These are phyloP conservation scores for Lenzites betulinus DNA, from an alignment of 768 basidiomycete genomes.

Conservation along the genomic window DNA sequence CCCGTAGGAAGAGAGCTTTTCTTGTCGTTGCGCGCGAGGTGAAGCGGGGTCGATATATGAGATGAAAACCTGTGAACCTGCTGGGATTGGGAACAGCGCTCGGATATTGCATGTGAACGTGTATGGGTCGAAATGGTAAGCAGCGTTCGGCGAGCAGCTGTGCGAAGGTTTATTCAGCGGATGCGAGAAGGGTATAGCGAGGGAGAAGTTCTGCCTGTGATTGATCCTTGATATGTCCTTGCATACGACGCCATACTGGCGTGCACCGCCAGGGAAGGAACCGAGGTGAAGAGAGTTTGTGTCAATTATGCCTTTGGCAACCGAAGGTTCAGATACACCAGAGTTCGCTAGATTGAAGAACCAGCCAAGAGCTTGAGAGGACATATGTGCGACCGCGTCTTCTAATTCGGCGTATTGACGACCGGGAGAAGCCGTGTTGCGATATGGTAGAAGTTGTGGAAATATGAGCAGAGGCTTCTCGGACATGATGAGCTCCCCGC, in stretches of 20 bases:
- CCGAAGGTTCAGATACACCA: not conserved
- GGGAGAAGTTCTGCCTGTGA: not conserved
- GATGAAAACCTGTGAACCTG: conserved; percentile 3
- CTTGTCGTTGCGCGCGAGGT: conserved; percentile 2
- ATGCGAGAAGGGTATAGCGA: not conserved
- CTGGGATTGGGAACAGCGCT: conserved; percentile 8
- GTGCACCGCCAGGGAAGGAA: not conserved
- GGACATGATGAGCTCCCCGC: conserved; percentile 2
- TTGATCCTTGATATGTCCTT: conserved; percentile 9
- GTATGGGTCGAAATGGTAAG: not conserved
- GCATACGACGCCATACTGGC: conserved; percentile 8
- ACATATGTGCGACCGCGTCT: not conserved
- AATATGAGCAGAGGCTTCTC: conserved; percentile 9
- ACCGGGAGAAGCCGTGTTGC: not conserved
- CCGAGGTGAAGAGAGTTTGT: conserved; percentile 11
- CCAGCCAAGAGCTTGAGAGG: not conserved
- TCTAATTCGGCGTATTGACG: conserved; percentile 7
- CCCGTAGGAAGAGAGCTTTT: conserved; percentile 2
- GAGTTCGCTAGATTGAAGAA: conserved; percentile 5
- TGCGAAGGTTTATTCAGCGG: not conserved
- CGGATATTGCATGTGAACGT: conserved; percentile 7
- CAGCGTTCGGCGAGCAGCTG: conserved; percentile 18
- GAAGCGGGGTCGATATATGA: conserved; percentile 14
- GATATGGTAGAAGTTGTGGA: conserved; percentile 10
- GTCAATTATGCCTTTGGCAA: conserved; percentile 10